Evolutionary conservation across 192 early-diverging fungal species (phyloP), one percentile per base, ranked within the genome.

Genomic region (Backusella parvicylindrica): DNA sequence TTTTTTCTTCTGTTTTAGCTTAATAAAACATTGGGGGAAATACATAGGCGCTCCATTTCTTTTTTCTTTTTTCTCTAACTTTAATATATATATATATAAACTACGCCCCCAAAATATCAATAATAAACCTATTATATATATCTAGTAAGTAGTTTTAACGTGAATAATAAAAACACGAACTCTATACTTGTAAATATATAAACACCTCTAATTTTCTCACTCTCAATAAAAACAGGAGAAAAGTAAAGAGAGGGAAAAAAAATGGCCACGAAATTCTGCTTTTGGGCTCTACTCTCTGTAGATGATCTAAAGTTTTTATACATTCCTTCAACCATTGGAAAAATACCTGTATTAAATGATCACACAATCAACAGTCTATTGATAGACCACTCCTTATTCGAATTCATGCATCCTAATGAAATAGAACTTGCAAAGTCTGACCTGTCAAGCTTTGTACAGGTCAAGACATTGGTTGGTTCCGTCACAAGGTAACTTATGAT

Each of bases 331-430:
- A 18, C 32, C 36, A 36, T 36, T 21, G 66, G 33, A 26, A 68
- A 68, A n/a, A 68, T 38, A 60, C 9, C 53, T 36, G 36, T 37
- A n/a, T 23, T 68, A 68, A 23, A n/a, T 23, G 66, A 36, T 38
- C 32, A 33, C 26, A 38, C 15, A 12, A 35, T 68, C 21, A 68
- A 68, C 12, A 36, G 35, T 1, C 11, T 68, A 68, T 23, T 68
- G 33, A 21, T 68, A 35, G 33, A 68, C 32, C 66, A 68, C 21
- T 68, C 66, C 21, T 68, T 68, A 68, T 68, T 37, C 7, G 66
- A 68, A 23, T 68, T 68, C 23, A 68, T 68, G 36, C 66, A 68
- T 68, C 66, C 66, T 21, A 68, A 68, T 36, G 66, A 68, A 36
- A 68, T 68, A n/a, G 66, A 68, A 36, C 36, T 68, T 36, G 66